Evolutionary conservation across 495 filamentous ascomycete genomes (phyloP), one percentile per base, ranked within the genome.

Genomic region (Neurospora terricola): DNA sequence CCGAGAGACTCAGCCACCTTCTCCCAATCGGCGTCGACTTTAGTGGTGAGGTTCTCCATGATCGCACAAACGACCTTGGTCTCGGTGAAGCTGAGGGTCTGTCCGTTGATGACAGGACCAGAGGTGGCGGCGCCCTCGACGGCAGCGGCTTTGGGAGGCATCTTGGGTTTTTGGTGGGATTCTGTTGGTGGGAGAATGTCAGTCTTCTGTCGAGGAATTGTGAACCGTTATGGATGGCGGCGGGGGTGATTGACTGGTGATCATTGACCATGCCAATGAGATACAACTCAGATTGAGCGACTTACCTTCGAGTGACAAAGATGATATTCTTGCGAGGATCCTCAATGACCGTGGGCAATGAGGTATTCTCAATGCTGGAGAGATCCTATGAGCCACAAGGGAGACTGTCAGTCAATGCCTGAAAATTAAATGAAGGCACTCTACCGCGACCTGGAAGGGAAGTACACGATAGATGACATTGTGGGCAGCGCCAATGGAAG

Each of bases 11-110:
- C 9, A 6, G 39, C 68, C 5, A 74, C 5, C 2, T 27, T 10
- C 6, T 72, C 75, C 70, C 68, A 76, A 16, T 76, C 27, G 23
- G 72, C n/a, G 4, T 76, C 75, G 1, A 71, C 66, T 71, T 71
- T 74, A 18, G 9, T n/a, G 36, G 54, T 48, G 4, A 74, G 37
- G 34, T 74, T 68, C 42, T 27, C 12, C 6, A 76, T 1, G 4
- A 76, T 14, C 10, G 69, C 69, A 9, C 69, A 69, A 5, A 69
- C n/a, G 38, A 74, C 69, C 45, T 73, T 71, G 9, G 23, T 14
- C 0, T 76, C 75, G 38, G 3, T 11, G 10, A 6, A 1, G 0
- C 39, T 69, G 16, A 39, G 48, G 8, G 10, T 5, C 38, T 72
- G 16, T 5, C 70, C 72, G 16, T 72, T 72, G 39, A 72, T 38